A percentile compares a stretch with the other conserved stretches of the same genome.
These are phyloP conservation scores for Hypericum androsaemum DNA, from an alignment of 345 rosid species.

Conservation along the genomic window DNA sequence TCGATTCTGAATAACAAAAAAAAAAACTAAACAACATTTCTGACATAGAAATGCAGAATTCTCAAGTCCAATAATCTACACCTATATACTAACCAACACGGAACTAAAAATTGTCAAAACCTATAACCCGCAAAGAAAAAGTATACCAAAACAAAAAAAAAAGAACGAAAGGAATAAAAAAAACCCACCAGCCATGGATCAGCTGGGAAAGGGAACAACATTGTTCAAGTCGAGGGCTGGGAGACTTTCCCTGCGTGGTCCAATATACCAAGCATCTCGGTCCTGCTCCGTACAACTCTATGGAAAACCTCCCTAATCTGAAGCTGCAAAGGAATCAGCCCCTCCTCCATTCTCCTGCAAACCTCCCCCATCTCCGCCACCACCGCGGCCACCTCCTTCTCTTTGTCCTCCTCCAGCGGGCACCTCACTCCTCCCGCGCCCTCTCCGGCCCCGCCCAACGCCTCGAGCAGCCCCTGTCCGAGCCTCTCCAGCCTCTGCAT, in stretches of 20 bases:
- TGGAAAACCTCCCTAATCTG: slow-evolving; percentile 92
- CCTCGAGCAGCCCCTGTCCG: slow-evolving; percentile 49
- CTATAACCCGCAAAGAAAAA: background rate
- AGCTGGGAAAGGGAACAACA: too few relatives aligned
- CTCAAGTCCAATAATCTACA: background rate
- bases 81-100: background rate
- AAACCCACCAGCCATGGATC: background rate
- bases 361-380: slow-evolving; percentile 68
- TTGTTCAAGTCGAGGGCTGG: slow-evolving; percentile 17
- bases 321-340: slow-evolving; percentile 70
- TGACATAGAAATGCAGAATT: slow-evolving; percentile 13
- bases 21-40: slow-evolving; percentile 13
- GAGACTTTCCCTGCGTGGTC: slow-evolving; percentile 44
- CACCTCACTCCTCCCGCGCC: slow-evolving; percentile 58
- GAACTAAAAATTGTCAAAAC: background rate
- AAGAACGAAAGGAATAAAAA: background rate
- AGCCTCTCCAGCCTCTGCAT: slow-evolving; percentile 76
- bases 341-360: slow-evolving; percentile 71
- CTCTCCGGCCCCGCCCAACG: too few relatives aligned
- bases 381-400: slow-evolving; percentile 41
- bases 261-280: slow-evolving; percentile 57
- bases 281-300: slow-evolving; percentile 81
- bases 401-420: slow-evolving; percentile 53
- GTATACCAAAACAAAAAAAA: slow-evolving; percentile 1
- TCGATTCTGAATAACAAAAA: background rate